Evolutionary conservation across 2,329 filamentous ascomycete genomes (phyloP).

Genomic region (Sporothrix mexicana): DNA sequence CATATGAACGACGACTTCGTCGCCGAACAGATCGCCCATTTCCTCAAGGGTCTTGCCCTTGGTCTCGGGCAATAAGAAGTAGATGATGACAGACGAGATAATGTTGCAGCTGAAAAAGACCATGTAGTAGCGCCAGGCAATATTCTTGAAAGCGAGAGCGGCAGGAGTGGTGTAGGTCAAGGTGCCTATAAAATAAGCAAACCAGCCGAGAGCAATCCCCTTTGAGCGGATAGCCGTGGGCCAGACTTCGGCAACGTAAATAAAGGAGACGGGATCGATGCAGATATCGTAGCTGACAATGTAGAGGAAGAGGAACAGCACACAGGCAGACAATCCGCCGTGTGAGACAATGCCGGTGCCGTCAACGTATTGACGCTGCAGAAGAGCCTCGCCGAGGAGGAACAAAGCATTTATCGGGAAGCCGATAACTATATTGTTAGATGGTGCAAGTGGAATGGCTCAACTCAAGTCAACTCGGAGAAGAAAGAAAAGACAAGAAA

Average conservation of each 20-base stretch:
- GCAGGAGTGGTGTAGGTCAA: slow-evolving; percentile 30
- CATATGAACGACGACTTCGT: slow-evolving; percentile 31
- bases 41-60: slow-evolving; percentile 35
- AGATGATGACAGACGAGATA: slow-evolving; percentile 23
- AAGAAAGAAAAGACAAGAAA: too few relatives aligned
- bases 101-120: slow-evolving; percentile 31
- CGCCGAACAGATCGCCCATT: slow-evolving; percentile 39
- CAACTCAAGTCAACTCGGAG: too few relatives aligned
- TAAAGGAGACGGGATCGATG: slow-evolving; percentile 27
- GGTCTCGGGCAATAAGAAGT: slow-evolving; percentile 31
- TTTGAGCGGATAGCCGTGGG: slow-evolving; percentile 29
- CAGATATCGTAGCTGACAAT: slow-evolving; percentile 29
- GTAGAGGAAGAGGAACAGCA: slow-evolving; percentile 29
- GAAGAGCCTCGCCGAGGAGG: slow-evolving; percentile 27
- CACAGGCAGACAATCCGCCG: slow-evolving; percentile 19
- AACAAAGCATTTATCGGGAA: slow-evolving; percentile 21
- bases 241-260: slow-evolving; percentile 32
- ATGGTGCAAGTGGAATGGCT: too few relatives aligned
- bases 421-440: not conserved
- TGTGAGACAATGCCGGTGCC: not conserved
- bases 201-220: slow-evolving; percentile 30
- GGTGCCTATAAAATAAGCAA: slow-evolving; percentile 27
- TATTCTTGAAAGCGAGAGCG: slow-evolving; percentile 28
- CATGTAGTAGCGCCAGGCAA: slow-evolving; percentile 35
- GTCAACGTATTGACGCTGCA: slow-evolving; percentile 30